phyloP scores from a whole-genome alignment of 768 basidiomycete genomes.

The Trametes cubensis region DNA sequence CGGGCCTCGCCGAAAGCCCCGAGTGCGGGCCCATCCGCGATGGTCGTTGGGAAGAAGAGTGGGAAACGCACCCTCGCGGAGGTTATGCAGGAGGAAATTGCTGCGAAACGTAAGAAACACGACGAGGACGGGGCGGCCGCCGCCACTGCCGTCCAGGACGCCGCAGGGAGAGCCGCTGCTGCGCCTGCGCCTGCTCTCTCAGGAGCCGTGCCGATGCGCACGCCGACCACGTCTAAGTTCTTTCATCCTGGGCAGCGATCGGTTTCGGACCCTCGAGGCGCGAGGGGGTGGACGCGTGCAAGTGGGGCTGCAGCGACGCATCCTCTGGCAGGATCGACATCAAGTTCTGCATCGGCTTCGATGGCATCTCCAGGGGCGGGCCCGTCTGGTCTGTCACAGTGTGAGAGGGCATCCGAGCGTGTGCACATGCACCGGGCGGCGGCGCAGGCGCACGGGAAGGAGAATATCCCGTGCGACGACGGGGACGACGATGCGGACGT shows the following conservation, averaged over 20 bases:
- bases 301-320: background rate
- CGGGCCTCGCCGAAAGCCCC: constrained; percentile 12
- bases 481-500: constrained; percentile 38
- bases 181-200: background rate
- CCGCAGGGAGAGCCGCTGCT: constrained; percentile 1
- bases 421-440: background rate
- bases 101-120: constrained; percentile 50
- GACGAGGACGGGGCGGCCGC: constrained; percentile 33
- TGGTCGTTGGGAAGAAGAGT: constrained; percentile 57
- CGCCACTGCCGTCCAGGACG: constrained; percentile 3
- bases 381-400: constrained; percentile 12
- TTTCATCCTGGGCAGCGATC: constrained; percentile 25
- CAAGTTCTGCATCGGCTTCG: constrained; percentile 35
- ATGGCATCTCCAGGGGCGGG: constrained; percentile 31
- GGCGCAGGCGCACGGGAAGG: constrained; percentile 39
- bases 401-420: constrained; percentile 10
- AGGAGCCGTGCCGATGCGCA: constrained; percentile 12
- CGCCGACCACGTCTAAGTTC: constrained; percentile 26
- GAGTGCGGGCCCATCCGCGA: constrained; percentile 10
- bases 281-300: constrained; percentile 3
- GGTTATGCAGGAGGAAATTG: constrained; percentile 67
- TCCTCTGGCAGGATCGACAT: background rate
- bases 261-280: constrained; percentile 24
- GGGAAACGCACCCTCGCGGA: constrained; percentile 77
- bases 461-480: constrained; percentile 41